Conservation (phyloP, 805 yeast genomes). For the Pichia rugopelliculosa region DNA sequence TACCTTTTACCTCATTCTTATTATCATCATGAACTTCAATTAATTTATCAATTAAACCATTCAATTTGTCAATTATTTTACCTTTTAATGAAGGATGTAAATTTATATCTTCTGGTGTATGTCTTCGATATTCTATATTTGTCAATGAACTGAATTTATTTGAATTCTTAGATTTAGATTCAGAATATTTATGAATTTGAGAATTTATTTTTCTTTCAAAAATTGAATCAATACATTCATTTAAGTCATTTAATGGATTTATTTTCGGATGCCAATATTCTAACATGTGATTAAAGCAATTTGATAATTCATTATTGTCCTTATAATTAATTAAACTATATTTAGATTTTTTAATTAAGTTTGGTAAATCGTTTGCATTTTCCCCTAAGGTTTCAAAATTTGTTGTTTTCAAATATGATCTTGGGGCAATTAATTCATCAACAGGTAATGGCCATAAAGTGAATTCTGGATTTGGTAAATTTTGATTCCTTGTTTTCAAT, state of each 20-base stretch:
- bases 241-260: slow-evolving; percentile 3
- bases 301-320: not conserved
- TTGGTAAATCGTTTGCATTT: not conserved
- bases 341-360: not conserved
- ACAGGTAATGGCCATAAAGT: slow-evolving; percentile 10
- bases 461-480: slow-evolving; percentile 5
- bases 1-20: not conserved
- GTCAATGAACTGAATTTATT: not conserved
- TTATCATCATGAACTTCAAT: slow-evolving; percentile 1
- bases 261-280: slow-evolving; percentile 8
- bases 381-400: not conserved
- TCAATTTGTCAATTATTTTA: slow-evolving; percentile 14
- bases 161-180: not conserved
- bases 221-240: slow-evolving; percentile 6
- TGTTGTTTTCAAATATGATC: not conserved
- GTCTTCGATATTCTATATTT: not conserved
- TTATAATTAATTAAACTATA: slow-evolving; percentile 4
- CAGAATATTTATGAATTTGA: not conserved
- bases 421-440: slow-evolving; percentile 6
- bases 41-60: slow-evolving; percentile 17
- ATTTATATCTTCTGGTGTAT: slow-evolving; percentile 3
- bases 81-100: slow-evolving; percentile 13
- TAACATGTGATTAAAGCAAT: slow-evolving; percentile 2
- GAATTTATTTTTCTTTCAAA: slow-evolving; percentile 7
- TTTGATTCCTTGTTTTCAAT: slow-evolving; percentile 22